phyloP scores from a whole-genome alignment of 495 filamentous ascomycete species.

The Penicillium taxi region DNA sequence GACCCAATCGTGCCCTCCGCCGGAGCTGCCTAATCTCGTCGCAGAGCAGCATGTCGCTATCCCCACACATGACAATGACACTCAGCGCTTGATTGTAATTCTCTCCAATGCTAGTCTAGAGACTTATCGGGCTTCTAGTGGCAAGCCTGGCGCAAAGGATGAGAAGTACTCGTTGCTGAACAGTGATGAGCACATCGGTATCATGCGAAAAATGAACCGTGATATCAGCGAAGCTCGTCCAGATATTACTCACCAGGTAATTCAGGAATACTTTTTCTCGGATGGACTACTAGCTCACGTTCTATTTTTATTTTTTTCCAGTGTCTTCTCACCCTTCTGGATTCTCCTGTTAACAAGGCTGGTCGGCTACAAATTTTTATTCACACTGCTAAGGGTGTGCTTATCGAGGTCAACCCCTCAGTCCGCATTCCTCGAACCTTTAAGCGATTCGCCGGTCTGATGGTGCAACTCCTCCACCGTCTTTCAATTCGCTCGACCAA shows the following conservation, averaged over 20 bases:
- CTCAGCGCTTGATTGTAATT: conserved; percentile 86
- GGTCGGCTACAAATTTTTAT: conserved; percentile 97
- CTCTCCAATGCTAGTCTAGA: conserved; percentile 96
- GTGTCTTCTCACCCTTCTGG: conserved; percentile 95
- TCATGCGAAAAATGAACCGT: conserved; percentile 98
- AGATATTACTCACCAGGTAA: conserved; percentile 97
- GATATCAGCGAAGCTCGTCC: conserved; percentile 97
- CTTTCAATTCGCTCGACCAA: conserved; percentile 92
- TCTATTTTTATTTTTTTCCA: conserved; percentile 25
- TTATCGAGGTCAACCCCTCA: conserved; percentile 95
- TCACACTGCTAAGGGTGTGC: conserved; percentile 88
- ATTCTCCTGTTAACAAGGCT: conserved; percentile 97
- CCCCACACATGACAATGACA: conserved; percentile 74
- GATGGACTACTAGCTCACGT: neutral
- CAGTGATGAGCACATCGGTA: conserved; percentile 97
- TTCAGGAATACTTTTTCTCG: conserved; percentile 11
- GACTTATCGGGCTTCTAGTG: conserved; percentile 80
- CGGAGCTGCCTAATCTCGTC: conserved; percentile 78
- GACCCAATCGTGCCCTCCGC: conserved; percentile 92
- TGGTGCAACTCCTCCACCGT: conserved; percentile 97
- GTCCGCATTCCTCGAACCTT: conserved; percentile 97
- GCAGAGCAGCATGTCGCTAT: conserved; percentile 90
- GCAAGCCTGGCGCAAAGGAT: conserved; percentile 61
- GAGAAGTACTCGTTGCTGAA: conserved; percentile 96
- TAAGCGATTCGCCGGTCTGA: conserved; percentile 95